Evolutionary conservation across 2,329 filamentous ascomycete species (phyloP), one percentile per base, ranked within the genome.

Genomic region (Talaromyces islandicus): DNA sequence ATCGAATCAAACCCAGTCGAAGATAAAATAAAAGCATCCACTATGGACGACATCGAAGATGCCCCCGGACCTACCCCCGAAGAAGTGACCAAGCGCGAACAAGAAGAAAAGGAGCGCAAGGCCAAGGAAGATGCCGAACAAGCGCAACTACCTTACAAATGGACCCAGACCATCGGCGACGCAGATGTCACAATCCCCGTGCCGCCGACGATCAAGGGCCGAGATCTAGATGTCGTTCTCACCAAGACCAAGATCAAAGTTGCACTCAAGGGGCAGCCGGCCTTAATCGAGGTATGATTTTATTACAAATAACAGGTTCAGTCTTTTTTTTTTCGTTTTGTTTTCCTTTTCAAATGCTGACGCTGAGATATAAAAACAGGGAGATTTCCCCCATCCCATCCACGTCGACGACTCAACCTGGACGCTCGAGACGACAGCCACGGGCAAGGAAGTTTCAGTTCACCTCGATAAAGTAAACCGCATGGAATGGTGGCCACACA

Each of bases 401-500:
- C 81, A 81, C 69, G 82, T 88, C 65, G 92, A 96, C 75, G 94
- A 99, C 69, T 93, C 88, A 58, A 96, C 93, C 62, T 99, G 94
- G 94, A 97, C 93, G 2, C 85, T 99, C 54, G 84, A 89, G 61
- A 81, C 88, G 21, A 85, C 86, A 54, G 75, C 86, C 1, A 79
- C 65, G 25, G 80, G 78, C 67, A 90, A 95, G 78, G 88, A 91
- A 71, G 84, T 97, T 66, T 85, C 88, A 71, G 85, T 97, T 67
- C 92, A 96, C 76, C 88, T 99, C 57, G 92, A 97, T 81, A 99
- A 99, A 78, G 78, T 85, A 66, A 96, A 97, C 82, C 94, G 97
- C 83, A 89, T 95, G 86, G 90, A 97, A 78, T 99, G 94, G 94
- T 99, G 94, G 94, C 79, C 91, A 32, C 92, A 97, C 77, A 91